Evolutionary conservation across 306 rosid species (phyloP), one percentile per base, ranked within the genome.

Genomic region (Cucurbita pepo): DNA sequence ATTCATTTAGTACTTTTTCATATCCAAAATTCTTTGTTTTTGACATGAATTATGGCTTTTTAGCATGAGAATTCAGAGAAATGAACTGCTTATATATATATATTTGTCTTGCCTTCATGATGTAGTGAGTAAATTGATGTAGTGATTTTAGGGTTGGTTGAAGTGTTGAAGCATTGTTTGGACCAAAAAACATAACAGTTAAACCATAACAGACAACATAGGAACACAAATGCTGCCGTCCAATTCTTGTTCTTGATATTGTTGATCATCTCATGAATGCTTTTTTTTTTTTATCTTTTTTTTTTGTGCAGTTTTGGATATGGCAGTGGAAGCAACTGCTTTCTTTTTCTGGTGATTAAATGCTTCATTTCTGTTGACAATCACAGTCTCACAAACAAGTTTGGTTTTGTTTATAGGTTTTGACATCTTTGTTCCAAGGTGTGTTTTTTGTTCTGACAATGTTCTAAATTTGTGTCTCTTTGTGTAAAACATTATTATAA

Each of bases 321-420:
- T 62, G 70, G 54, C 54, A 19, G 71, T 65, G 71, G 71, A 43
- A 65, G 71, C 36, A 6, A 44, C 11, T 12, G 6, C 8, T 59
- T 59, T 7, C 10, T 41, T 43, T 43, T 19, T 8, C 18, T 10
- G 51, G 9, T 19, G 36, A n/a, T 37, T 15, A 15, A 11, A 22
- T 57, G 63, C 63, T 52, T 56, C 15, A 36, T 61, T 62, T 62
- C 38, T n/a, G 70, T 40, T 63, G 50, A 41, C 22, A 40, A n/a
- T 40, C 52, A 40, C 70, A 34, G 1, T 51, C 38, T 44, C 18
- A 43, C 16, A 19, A 65, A 18, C 54, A 30, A 65, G 10, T 11
- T 65, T 65, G 71, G 71, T 65, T 53, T 43, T 44, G 71, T 10
- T 65, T 65, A 65, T 65, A 65, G 54, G 54, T 43, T 65, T 19